Base-by-base conservation (phyloP, 2,329 filamentous ascomycete species). In the Eutypella sp. region DNA sequence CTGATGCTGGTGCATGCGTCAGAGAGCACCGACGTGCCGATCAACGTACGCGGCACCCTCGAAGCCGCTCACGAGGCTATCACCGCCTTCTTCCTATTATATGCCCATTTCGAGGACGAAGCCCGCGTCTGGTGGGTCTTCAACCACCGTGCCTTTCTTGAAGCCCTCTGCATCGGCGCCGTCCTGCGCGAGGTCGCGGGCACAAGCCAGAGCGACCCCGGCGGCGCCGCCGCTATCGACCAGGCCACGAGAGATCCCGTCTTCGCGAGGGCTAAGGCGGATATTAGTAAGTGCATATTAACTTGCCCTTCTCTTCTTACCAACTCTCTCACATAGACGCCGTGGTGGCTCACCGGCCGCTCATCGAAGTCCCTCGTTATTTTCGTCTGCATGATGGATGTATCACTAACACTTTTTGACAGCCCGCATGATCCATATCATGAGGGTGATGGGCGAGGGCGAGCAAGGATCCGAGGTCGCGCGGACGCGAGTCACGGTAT, bases 111-210 rank as follows among this genome's bases (percentile, higher is more conserved):
- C 50, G 80, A 84, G 54, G 71, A 72, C 15, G 87, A 92, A 67
- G 85, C 85, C 1, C 76, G 82, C 13, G 86, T 90, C 1, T 91
- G 87, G 87, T 92, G 87, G 87, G 85, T 89, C 1, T 89, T 90
- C 54, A 87, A 89, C 61, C 87, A 91, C 60, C 73, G 87, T 1
- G 87, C 87, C 0, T 91, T 91, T 59, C 73, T 91, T 43, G 87
- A 91, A 69, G 84, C 84, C 25, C 63, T 84, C 59, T 87, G 80
- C 65, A 87, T 86, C 40, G 79, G 79, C 19, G 76, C 75, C 50
- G 74, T 83, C 20, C 61, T 85, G 47, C 68, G 73, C 34, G 78
- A 82, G 59, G 69, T 72, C 18, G 59, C 64, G n/a, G n/a, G n/a
- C n/a, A n/a, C n/a, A n/a, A n/a, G n/a, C n/a, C n/a, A n/a, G n/a